Conservation (phyloP, 2,329 filamentous ascomycete genomes). For the Uncinocarpus reesii region DNA sequence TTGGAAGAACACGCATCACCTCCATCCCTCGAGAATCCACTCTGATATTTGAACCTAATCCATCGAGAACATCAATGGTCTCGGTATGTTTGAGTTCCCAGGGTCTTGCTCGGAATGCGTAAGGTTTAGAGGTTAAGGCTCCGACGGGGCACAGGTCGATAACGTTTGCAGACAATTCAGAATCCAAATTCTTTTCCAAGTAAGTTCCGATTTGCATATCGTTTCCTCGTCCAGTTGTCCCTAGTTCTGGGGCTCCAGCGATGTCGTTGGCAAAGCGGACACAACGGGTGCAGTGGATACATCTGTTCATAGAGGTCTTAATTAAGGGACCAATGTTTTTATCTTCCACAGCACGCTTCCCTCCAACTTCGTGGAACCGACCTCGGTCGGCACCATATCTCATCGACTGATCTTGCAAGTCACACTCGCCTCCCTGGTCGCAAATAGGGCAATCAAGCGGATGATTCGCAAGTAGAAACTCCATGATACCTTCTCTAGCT, state of each 20-base stretch:
- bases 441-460: conserved; percentile 94
- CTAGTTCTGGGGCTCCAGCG: conserved; percentile 88
- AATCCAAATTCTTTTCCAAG: conserved; percentile 84
- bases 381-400: conserved; percentile 92
- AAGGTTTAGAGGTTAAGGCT: conserved; percentile 91
- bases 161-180: conserved; percentile 91
- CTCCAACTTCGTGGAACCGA: conserved; percentile 87
- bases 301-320: conserved; percentile 99
- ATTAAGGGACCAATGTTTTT: conserved; percentile 98
- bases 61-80: conserved; percentile 89
- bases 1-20: conserved; percentile 87
- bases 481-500: conserved; percentile 97
- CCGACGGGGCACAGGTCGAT: conserved; percentile 97
- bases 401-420: conserved; percentile 99
- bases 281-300: conserved; percentile 97
- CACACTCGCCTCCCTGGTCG: conserved; percentile 97
- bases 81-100: conserved; percentile 97
- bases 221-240: conserved; percentile 89
- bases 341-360: conserved; percentile 96
- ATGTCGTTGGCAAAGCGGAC: conserved; percentile 96
- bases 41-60: conserved; percentile 84
- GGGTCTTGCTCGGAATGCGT: conserved; percentile 89
- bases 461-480: conserved; percentile 93
- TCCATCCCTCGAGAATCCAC: conserved; percentile 88
- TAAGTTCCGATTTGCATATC: conserved; percentile 98